Conservation (phyloP, 768 basidiomycete genomes). For the Epithele typhae region DNA sequence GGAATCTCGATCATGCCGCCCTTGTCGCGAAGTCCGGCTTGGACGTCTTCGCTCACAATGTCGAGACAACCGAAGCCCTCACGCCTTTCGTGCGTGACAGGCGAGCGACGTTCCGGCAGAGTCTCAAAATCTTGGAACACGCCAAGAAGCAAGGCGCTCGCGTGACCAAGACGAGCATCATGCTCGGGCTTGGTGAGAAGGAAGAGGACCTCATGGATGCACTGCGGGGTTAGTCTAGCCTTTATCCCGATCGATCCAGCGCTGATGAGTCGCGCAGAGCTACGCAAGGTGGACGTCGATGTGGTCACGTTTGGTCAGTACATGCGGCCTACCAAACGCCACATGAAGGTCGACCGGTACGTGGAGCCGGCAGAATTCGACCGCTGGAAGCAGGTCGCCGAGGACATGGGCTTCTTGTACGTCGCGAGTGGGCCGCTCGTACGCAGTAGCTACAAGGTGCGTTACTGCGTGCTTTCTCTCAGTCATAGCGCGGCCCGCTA, state of each 20-base stretch:
- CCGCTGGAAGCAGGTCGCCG: constrained; percentile 84
- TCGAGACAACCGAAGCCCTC: constrained; percentile 92
- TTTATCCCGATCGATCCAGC: not conserved
- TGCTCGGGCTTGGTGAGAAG: constrained; percentile 95
- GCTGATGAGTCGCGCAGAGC: constrained; percentile 48
- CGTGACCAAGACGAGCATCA: constrained; percentile 96
- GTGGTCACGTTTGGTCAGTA: constrained; percentile 99
- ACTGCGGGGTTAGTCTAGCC: constrained; percentile 59
- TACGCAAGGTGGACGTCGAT: constrained; percentile 85
- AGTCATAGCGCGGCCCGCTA: not conserved
- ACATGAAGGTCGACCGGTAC: constrained; percentile 99
- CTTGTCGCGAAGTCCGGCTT: constrained; percentile 88
- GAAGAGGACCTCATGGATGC: constrained; percentile 79
- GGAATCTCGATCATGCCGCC: constrained; percentile 68
- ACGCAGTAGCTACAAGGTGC: constrained; percentile 93
- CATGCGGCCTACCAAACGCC: constrained; percentile 97
- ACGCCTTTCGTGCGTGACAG: constrained; percentile 96
- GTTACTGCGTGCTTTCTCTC: no score
- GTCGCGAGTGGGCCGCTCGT: constrained; percentile 97
- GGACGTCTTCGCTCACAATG: constrained; percentile 97
- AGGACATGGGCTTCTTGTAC: constrained; percentile 93
- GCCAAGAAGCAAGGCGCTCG: constrained; percentile 82
- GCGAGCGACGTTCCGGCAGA: constrained; percentile 86
- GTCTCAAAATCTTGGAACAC: constrained; percentile 71
- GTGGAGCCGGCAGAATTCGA: constrained; percentile 93